Evolutionary conservation across 2,329 filamentous ascomycete species (phyloP).

Genomic region (Pseudogymnoascus sp.): DNA sequence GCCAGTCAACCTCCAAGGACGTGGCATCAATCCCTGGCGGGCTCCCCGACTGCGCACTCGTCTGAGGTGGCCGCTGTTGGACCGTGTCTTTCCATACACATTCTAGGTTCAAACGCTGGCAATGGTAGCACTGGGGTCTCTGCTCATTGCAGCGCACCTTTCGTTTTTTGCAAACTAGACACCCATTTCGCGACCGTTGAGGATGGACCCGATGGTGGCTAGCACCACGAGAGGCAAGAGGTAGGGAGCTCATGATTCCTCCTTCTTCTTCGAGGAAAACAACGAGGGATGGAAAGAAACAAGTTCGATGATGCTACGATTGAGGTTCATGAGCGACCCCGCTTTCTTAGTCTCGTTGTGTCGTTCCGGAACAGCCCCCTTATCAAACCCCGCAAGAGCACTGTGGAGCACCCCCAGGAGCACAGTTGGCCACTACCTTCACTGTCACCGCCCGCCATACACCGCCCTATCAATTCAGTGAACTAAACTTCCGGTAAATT

Average conservation of each 20-base stretch:
- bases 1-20: not conserved
- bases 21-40: not conserved
- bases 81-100: not conserved
- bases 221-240: not conserved
- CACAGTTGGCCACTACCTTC: not conserved
- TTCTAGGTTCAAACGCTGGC: not conserved
- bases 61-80: not conserved
- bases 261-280: constrained; percentile 1
- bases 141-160: constrained; percentile 5
- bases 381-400: not conserved
- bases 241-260: not conserved
- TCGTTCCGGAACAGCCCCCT: not conserved
- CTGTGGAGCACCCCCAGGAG: not conserved
- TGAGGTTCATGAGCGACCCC: not conserved
- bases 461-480: not conserved
- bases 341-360: not conserved
- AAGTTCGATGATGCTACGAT: not conserved
- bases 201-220: not conserved
- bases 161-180: not conserved
- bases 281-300: not conserved
- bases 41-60: not conserved
- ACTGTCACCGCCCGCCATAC: not conserved
- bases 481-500: not conserved
- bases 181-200: constrained; percentile 2
- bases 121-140: constrained; percentile 5